Percentiles rank a stretch among this genome's conserved stretches.
These are phyloP conservation scores for Erythrobasidium hasegawianum DNA, from an alignment of 1,284 basidiomycete genomes.

Conservation along the genomic window DNA sequence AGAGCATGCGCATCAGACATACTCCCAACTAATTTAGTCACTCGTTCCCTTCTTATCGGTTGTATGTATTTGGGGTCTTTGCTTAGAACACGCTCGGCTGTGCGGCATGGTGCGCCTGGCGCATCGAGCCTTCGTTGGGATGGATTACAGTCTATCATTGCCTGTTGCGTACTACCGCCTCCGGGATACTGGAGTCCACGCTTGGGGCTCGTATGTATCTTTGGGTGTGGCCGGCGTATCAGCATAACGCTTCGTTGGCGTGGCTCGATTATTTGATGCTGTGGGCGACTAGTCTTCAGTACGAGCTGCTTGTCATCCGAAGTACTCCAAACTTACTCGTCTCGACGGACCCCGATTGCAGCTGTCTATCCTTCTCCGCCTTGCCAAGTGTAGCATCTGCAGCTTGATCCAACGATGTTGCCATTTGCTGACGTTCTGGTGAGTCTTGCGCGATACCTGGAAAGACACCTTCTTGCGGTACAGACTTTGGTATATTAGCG, in stretches of 20 bases:
- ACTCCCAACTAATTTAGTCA: too few relatives aligned
- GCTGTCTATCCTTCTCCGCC: slow-evolving; percentile 26
- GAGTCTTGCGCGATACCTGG: slow-evolving; percentile 29
- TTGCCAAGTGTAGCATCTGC: slow-evolving; percentile 25
- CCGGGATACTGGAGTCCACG: slow-evolving; percentile 22
- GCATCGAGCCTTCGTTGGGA: too few relatives aligned
- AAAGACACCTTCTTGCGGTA: slow-evolving; percentile 24
- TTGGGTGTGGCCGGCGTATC: slow-evolving; percentile 22
- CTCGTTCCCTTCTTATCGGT: too few relatives aligned
- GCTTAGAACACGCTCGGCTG: too few relatives aligned
- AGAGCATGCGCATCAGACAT: too few relatives aligned
- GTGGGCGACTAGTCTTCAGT: too few relatives aligned
- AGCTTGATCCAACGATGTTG: slow-evolving; percentile 18
- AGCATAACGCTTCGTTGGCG: not conserved
- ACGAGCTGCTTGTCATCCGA: too few relatives aligned
- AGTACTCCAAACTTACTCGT: too few relatives aligned
- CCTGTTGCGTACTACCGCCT: not conserved
- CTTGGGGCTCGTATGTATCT: slow-evolving; percentile 20
- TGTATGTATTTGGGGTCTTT: too few relatives aligned
- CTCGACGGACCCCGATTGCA: slow-evolving; percentile 2
- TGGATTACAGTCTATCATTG: too few relatives aligned
- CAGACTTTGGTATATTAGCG: slow-evolving; percentile 20
- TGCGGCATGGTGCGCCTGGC: too few relatives aligned
- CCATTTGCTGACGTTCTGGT: slow-evolving; percentile 32
- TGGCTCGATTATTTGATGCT: slow-evolving; percentile 2